These are phyloP conservation scores for Xylariaceae sp. DNA, from an alignment of 2,329 filamentous ascomycete genomes.

Conservation along the genomic window DNA sequence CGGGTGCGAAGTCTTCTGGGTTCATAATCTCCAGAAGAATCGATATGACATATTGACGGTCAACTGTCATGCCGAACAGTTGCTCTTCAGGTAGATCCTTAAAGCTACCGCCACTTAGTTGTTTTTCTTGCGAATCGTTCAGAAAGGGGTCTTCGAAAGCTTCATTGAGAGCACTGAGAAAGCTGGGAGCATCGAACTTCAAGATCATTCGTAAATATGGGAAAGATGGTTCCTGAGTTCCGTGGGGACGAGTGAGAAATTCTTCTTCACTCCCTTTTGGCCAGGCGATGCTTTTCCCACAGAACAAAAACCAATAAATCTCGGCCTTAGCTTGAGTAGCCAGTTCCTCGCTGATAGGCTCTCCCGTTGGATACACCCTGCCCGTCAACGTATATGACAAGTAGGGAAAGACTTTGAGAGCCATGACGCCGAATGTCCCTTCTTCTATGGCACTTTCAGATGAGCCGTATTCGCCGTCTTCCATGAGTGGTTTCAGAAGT, in stretches of 20 bases:
- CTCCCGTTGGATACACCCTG: slow-evolving; percentile 84
- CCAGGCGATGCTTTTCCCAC: slow-evolving; percentile 73
- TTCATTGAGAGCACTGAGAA: slow-evolving; percentile 93
- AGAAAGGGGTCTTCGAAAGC: slow-evolving; percentile 94
- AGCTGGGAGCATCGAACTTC: slow-evolving; percentile 84
- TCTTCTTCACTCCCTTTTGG: slow-evolving; percentile 59
- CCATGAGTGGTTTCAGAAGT: slow-evolving; percentile 59
- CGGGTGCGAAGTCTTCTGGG: slow-evolving; percentile 65
- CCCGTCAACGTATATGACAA: slow-evolving; percentile 88
- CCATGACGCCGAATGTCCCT: slow-evolving; percentile 63
- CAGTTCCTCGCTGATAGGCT: slow-evolving; percentile 66
- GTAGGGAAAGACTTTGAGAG: slow-evolving; percentile 90
- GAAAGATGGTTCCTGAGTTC: slow-evolving; percentile 67
- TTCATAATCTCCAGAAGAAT: slow-evolving; percentile 91
- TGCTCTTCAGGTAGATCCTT: slow-evolving; percentile 60
- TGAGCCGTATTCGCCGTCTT: slow-evolving; percentile 48
- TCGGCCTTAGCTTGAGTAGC: slow-evolving; percentile 77
- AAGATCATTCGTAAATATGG: slow-evolving; percentile 81
- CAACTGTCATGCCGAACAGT: slow-evolving; percentile 68
- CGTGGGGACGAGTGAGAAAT: slow-evolving; percentile 57
- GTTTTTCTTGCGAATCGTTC: slow-evolving; percentile 70
- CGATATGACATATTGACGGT: slow-evolving; percentile 87
- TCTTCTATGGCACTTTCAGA: slow-evolving; percentile 54
- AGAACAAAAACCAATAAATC: slow-evolving; percentile 91
- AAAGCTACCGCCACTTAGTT: slow-evolving; percentile 48